Evolutionary conservation across 345 rosid genomes (phyloP), one percentile per base, ranked within the genome.

Genomic region (Lumnitzera racemosa): DNA sequence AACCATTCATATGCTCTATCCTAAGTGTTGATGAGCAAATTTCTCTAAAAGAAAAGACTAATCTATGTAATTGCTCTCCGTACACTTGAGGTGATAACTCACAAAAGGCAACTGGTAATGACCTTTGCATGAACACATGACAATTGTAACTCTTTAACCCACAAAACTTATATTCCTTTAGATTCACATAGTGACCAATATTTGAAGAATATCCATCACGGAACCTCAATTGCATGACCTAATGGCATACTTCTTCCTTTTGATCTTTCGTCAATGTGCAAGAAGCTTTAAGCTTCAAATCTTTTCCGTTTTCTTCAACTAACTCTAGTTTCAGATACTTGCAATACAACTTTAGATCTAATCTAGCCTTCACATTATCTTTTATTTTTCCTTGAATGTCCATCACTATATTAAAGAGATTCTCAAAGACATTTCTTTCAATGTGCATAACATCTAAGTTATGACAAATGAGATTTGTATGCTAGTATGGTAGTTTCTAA

Each of bases 151-250:
- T 53, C 15, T 71, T 66, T 14, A 60, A 5, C 0, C 24, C 27
- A 27, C 1, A 56, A 20, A 66, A 24, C 31, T 27, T 7, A 50
- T 46, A 14, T 64, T 25, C 2, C 49, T 49, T 1, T 49, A 20
- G 4, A 10, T 55, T 60, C 36, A 65, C 43, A 56, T 27, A 50
- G 2, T 47, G 15, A 12, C 50, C 36, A 2, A 65, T 13, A 51
- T 65, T 64, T 2, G 49, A 54, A 16, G 67, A 51, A 66, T 53
- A 65, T 4, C 55, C 49, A 51, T 66, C 46, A 8, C 11, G 59
- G 46, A 56, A 60, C 50, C 66, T 71, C 2, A 65, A 2, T 43
- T 46, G 3, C 0, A 10, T 50, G 1, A 71, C 17, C 24, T 48
- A 61, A 2, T 23, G 10, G 2, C 54, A 48, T 7, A 54, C 54